A percentile compares a stretch with the other conserved stretches of the same genome.
phyloP scores from a whole-genome alignment of 768 basidiomycete genomes.

The Tricholoma saponaceum region DNA sequence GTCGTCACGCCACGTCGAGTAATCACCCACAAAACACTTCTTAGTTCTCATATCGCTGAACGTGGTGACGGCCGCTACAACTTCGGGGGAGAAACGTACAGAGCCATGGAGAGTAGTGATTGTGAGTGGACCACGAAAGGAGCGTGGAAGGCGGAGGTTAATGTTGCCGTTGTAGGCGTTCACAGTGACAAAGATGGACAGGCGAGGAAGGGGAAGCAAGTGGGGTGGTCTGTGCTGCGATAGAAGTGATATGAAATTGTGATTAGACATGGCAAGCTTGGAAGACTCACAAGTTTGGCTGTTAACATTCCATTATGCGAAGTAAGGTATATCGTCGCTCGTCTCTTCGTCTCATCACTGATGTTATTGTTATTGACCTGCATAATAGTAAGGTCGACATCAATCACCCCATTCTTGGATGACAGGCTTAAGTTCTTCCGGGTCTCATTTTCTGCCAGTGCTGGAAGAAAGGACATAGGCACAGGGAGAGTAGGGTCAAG shows the following conservation, averaged over 20 bases:
- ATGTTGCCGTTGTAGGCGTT: constrained; percentile 26
- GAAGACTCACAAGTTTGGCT: constrained; percentile 17
- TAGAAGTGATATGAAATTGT: background rate
- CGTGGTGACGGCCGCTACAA: constrained; percentile 19
- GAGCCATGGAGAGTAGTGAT: constrained; percentile 25
- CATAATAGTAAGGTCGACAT: constrained; percentile 37
- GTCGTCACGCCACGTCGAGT: constrained; percentile 12
- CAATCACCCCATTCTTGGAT: constrained; percentile 30
- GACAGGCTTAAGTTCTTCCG: constrained; percentile 35
- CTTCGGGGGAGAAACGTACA: constrained; percentile 25
- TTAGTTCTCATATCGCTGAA: constrained; percentile 28
- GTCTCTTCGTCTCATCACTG: constrained; percentile 4
- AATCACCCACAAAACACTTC: constrained; percentile 35
- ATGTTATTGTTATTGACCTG: constrained; percentile 3
- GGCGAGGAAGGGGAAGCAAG: constrained; percentile 15
- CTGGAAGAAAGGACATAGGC: constrained; percentile 34
- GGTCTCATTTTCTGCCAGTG: constrained; percentile 29
- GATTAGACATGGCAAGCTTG: background rate
- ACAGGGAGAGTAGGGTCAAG: constrained; percentile 39
- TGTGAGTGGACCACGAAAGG: constrained; percentile 32
- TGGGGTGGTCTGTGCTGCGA: constrained; percentile 7
- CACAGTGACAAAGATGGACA: constrained; percentile 19
- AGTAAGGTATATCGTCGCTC: constrained; percentile 14
- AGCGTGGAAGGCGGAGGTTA: constrained; percentile 33
- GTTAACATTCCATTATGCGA: constrained; percentile 26